phyloP scores from a whole-genome alignment of 768 basidiomycete species.

The Leucocoprinus leucothites region DNA sequence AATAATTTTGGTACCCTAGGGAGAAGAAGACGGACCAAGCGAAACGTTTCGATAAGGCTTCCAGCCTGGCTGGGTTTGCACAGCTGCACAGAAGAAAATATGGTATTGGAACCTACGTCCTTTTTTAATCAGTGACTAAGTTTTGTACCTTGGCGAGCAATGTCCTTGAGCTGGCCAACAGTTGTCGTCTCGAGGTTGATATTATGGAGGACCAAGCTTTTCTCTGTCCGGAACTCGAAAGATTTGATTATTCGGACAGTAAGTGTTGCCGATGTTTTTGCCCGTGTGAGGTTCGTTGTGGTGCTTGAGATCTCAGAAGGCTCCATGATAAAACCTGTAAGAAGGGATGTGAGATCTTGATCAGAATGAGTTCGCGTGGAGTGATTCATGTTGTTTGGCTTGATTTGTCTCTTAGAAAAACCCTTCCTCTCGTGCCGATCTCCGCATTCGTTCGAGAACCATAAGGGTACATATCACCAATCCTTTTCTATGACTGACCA shows the following conservation, averaged over 20 bases:
- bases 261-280: conserved; percentile 75
- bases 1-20: conserved; percentile 3
- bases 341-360: background rate
- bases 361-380: background rate
- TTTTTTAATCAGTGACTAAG: conserved; percentile 6
- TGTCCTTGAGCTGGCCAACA: conserved; percentile 74
- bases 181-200: conserved; percentile 80
- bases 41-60: conserved; percentile 78
- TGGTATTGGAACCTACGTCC: conserved; percentile 9
- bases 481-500: too few relatives aligned
- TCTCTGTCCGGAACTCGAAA: conserved; percentile 89
- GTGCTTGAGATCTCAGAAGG: conserved; percentile 24
- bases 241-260: conserved; percentile 95
- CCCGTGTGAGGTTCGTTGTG: conserved; percentile 63
- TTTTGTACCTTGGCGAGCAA: conserved; percentile 57
- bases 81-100: conserved; percentile 39
- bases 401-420: background rate
- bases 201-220: conserved; percentile 78
- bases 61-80: conserved; percentile 77
- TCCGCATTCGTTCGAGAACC: background rate
- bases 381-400: background rate
- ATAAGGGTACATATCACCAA: too few relatives aligned
- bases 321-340: background rate
- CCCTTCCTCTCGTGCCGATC: background rate
- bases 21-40: conserved; percentile 50